phyloP scores from a whole-genome alignment of 2,329 filamentous ascomycete genomes.

The Alternaria triticimaculans region DNA sequence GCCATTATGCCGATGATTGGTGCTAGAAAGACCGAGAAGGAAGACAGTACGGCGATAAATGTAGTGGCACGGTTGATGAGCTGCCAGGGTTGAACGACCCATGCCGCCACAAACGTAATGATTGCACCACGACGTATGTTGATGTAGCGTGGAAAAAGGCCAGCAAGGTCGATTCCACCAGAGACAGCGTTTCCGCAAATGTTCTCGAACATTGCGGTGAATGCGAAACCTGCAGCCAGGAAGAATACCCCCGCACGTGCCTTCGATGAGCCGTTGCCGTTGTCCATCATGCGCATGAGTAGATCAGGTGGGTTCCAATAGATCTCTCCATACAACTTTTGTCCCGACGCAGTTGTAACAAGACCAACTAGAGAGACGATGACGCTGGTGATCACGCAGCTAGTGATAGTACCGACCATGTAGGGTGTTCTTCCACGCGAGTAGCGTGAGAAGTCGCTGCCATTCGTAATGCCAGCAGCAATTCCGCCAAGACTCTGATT shows the following conservation, averaged over 20 bases:
- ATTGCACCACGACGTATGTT: constrained; percentile 46
- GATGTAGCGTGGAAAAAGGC: constrained; percentile 43
- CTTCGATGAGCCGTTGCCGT: constrained; percentile 50
- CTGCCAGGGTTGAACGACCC: constrained; percentile 49
- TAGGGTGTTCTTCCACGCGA: constrained; percentile 46
- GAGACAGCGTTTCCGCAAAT: constrained; percentile 46
- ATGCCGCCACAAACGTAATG: constrained; percentile 45
- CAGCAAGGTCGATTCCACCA: constrained; percentile 47
- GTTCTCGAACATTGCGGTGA: constrained; percentile 52
- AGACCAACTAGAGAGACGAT: constrained; percentile 54
- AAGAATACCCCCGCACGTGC: constrained; percentile 48
- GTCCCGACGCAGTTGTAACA: constrained; percentile 50
- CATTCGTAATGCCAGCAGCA: constrained; percentile 53
- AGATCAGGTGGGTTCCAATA: constrained; percentile 55
- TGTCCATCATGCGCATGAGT: constrained; percentile 55
- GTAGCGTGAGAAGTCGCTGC: constrained; percentile 56
- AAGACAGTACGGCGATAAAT: constrained; percentile 50
- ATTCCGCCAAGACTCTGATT: constrained; percentile 53
- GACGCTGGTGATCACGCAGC: constrained; percentile 51
- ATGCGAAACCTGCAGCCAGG: constrained; percentile 44
- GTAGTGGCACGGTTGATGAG: constrained; percentile 47
- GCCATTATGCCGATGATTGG: constrained; percentile 51
- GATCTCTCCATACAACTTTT: constrained; percentile 47
- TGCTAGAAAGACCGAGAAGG: constrained; percentile 52
- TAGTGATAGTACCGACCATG: constrained; percentile 50